Base-by-base conservation (phyloP, 495 filamentous ascomycete species). In the Cudoniella acicularis region DNA sequence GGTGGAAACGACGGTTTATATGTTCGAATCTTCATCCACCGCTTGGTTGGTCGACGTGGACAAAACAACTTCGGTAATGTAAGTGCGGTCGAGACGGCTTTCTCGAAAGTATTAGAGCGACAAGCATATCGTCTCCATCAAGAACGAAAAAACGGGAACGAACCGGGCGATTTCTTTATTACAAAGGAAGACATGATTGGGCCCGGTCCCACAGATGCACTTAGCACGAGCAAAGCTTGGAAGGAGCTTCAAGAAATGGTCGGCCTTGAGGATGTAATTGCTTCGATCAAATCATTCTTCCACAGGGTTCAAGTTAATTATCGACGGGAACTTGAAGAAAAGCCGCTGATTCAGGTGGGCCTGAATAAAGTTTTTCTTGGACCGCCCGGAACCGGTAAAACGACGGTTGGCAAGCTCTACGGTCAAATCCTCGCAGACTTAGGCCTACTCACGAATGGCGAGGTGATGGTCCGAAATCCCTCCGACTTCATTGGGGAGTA, bases 321-420 rank as follows among this genome's bases (percentile, higher is more conserved):
- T 63, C 45, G 76, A 4, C 69, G 86, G 0, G 87, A 90, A 61
- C 63, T 90, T 0, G 66, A 76, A 1, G 87, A 89, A 59, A 67
- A 86, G 63, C 73, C 78, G 0, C 64, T 72, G 10, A 69, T 89
- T 1, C 70, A 85, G 43, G 82, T 79, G 45, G 82, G 75, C 2
- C 76, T 93, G 6, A 91, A 92, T 65, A 71, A 75, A 10, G 83
- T 90, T 21, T 91, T 93, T 53, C 68, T 89, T 8, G 88, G 89
- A 0, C 76, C 73, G 23, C 88, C 87, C 0, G 89, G 87, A 0
- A 91, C 87, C 0, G 88, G 89, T 0, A 93, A 92, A 64, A 92
- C 89, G 0, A 82, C 86, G 0, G 86, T 93, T 0, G 89, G 87
- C 0, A 89, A 90, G 67, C 66, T 92, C 0, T 93, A 88, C 62